These are phyloP conservation scores for Pleurotus salmoneostramineus DNA, from an alignment of 768 basidiomycete species.

Conservation along the genomic window DNA sequence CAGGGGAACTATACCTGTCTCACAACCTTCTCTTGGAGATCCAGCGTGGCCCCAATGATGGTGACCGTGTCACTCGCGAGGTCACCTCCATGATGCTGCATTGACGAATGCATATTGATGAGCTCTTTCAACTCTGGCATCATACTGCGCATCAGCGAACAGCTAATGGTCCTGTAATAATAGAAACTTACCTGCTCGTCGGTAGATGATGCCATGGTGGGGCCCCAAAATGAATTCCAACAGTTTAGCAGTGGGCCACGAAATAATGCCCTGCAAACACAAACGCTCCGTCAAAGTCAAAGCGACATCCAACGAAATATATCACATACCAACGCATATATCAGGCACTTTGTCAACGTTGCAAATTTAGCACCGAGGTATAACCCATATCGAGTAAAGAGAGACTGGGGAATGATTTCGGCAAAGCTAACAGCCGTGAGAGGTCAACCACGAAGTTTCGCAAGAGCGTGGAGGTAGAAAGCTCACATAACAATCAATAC, in stretches of 20 bases:
- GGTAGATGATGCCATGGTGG: slow-evolving; percentile 90
- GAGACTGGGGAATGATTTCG: slow-evolving; percentile 89
- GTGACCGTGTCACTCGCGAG: slow-evolving; percentile 83
- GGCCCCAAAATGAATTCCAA: slow-evolving; percentile 74
- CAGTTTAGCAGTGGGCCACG: slow-evolving; percentile 85
- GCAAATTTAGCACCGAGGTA: slow-evolving; percentile 89
- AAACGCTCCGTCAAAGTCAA: background rate
- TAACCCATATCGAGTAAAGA: slow-evolving; percentile 89
- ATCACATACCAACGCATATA: slow-evolving; percentile 59
- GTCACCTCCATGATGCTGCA: slow-evolving; percentile 77
- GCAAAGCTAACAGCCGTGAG: slow-evolving; percentile 54
- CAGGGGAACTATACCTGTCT: slow-evolving; percentile 40
- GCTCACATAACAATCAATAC: slow-evolving; percentile 86
- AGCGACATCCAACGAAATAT: background rate
- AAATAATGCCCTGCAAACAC: slow-evolving; percentile 52
- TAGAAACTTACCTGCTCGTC: slow-evolving; percentile 49
- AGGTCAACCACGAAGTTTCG: slow-evolving; percentile 4
- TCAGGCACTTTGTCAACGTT: slow-evolving; percentile 57
- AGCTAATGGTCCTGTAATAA: background rate
- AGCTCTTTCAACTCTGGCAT: slow-evolving; percentile 76
- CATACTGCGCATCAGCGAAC: background rate
- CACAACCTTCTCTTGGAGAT: slow-evolving; percentile 84
- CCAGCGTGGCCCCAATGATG: slow-evolving; percentile 87
- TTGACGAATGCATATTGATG: slow-evolving; percentile 81
- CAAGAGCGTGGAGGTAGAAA: background rate